Evolutionary conservation across 257 asterid genomes (phyloP).

Genomic region (Solanum lycopersicoides): DNA sequence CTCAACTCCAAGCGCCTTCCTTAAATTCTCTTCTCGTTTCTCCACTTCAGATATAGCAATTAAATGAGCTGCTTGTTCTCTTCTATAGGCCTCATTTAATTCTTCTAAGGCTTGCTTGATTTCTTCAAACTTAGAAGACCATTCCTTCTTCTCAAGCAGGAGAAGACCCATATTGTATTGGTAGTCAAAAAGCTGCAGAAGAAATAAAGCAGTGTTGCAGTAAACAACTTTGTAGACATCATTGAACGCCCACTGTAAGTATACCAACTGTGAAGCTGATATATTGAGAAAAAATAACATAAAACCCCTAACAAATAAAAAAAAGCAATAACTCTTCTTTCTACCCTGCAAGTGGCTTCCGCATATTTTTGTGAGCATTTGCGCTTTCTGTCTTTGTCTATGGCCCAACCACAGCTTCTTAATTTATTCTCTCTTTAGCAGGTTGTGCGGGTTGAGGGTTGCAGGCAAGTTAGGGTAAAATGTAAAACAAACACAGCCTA

Average conservation of each 20-base stretch:
- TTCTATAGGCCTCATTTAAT: constrained; percentile 42
- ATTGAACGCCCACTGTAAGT: background rate
- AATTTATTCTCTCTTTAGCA: background rate
- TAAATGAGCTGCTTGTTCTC: constrained; percentile 58
- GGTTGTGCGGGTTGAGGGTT: background rate
- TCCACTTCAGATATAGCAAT: constrained; percentile 74
- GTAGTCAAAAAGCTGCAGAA: constrained; percentile 75
- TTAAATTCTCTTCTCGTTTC: constrained; percentile 82
- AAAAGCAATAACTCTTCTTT: background rate
- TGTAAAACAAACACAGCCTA: background rate
- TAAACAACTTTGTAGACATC: background rate
- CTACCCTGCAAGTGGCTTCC: background rate
- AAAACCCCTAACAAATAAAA: background rate
- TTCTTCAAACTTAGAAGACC: constrained; percentile 73
- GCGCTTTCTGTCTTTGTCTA: background rate
- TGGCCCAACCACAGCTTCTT: background rate
- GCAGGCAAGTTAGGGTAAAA: background rate
- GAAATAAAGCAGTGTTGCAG: background rate
- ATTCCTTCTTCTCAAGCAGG: constrained; percentile 86
- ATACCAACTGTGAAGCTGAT: background rate
- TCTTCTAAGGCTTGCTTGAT: constrained; percentile 46
- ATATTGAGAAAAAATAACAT: background rate
- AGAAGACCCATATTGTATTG: constrained; percentile 96
- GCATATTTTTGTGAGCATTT: background rate
- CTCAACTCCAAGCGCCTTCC: constrained; percentile 89